phyloP scores from a whole-genome alignment of 2,329 filamentous ascomycete genomes.

The Cryphonectria naterciae region DNA sequence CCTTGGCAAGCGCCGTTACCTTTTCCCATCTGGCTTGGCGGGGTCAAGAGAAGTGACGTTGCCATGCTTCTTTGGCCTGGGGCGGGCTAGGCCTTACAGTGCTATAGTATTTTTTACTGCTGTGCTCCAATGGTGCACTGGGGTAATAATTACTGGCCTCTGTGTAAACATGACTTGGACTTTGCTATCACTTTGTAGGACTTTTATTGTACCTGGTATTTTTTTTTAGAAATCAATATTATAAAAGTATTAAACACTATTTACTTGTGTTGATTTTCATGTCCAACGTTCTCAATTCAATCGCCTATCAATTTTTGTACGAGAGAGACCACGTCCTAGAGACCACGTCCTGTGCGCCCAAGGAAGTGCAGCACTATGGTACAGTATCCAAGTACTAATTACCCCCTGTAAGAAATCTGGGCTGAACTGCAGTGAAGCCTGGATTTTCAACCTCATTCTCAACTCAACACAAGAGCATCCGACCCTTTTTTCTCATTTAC shows the following conservation, averaged over 20 bases:
- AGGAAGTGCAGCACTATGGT: not conserved
- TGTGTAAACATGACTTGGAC: not conserved
- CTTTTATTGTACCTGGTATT: too few species aligned
- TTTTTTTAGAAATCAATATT: too few species aligned
- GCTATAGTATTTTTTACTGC: not conserved
- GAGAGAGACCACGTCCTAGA: not conserved
- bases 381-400: too few species aligned
- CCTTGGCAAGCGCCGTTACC: not conserved
- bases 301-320: not conserved
- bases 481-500: not conserved
- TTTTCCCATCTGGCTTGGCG: conserved; percentile 8
- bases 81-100: too few species aligned
- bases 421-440: not conserved
- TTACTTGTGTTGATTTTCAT: not conserved
- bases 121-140: not conserved
- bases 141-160: not conserved
- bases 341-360: not conserved
- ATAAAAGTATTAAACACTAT: not conserved
- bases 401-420: not conserved
- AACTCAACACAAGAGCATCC: not conserved
- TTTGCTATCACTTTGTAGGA: not conserved
- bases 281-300: not conserved
- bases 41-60: conserved; percentile 21
- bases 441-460: not conserved
- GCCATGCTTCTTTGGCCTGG: not conserved